These are phyloP conservation scores for Lactarius akahatsu DNA, from an alignment of 768 basidiomycete species.

Conservation along the genomic window DNA sequence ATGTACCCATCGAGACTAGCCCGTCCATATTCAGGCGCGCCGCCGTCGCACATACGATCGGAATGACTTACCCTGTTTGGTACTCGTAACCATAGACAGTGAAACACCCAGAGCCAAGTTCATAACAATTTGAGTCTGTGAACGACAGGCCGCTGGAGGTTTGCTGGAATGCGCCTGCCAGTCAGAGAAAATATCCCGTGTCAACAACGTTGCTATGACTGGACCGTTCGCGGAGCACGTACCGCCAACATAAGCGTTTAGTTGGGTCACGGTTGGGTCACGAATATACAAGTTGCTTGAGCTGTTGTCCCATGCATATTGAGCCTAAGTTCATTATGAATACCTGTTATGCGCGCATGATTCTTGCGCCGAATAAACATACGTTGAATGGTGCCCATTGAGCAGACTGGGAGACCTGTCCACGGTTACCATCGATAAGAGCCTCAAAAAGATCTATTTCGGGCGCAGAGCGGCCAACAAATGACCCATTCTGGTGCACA, in stretches of 20 bases:
- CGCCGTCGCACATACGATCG: conserved; percentile 44
- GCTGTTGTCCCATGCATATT: conserved; percentile 67
- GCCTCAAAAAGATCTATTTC: conserved; percentile 94
- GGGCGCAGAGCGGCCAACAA: conserved; percentile 74
- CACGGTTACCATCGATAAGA: conserved; percentile 51
- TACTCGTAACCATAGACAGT: conserved; percentile 80
- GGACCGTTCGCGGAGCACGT: conserved; percentile 24
- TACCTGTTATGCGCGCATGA: neutral
- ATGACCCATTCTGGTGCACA: conserved; percentile 69
- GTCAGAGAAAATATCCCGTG: neutral
- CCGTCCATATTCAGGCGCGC: neutral
- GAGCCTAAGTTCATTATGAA: conserved; percentile 52
- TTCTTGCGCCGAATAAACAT: neutral
- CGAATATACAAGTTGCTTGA: conserved; percentile 56
- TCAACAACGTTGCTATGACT: neutral
- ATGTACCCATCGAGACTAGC: conserved; percentile 50
- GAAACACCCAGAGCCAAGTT: conserved; percentile 56
- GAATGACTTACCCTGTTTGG: conserved; percentile 56
- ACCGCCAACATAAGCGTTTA: conserved; percentile 69
- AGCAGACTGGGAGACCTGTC: conserved; percentile 77
- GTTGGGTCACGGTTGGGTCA: conserved; percentile 51
- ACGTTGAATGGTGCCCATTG: conserved; percentile 65
- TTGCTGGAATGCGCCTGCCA: conserved; percentile 54
- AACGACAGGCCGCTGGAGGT: conserved; percentile 70
- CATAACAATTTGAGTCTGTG: conserved; percentile 73